Percentiles rank a stretch among this genome's conserved stretches.
These are phyloP conservation scores for Raffaelea arxii DNA, from an alignment of 2,329 filamentous ascomycete genomes.

Conservation along the genomic window DNA sequence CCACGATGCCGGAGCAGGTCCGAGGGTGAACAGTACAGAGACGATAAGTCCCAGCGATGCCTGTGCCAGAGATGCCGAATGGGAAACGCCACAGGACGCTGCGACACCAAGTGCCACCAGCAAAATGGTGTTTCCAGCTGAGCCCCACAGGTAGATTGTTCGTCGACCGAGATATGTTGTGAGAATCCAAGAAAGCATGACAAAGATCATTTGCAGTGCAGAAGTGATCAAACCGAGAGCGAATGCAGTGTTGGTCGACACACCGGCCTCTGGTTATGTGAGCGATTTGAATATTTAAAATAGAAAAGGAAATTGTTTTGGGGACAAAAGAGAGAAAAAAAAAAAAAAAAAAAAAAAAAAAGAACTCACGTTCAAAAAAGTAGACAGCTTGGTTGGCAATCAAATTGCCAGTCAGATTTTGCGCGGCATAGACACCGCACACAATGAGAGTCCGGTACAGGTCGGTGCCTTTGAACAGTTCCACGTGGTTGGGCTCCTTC, in stretches of 20 bases:
- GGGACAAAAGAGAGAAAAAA: constrained; percentile 1
- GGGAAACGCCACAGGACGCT: constrained; percentile 1
- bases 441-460: constrained; percentile 43
- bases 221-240: constrained; percentile 56
- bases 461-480: constrained; percentile 46
- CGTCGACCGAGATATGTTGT: constrained; percentile 29
- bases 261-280: constrained; percentile 58
- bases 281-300: too few relatives aligned
- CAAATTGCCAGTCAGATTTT: constrained; percentile 53
- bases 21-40: constrained; percentile 48
- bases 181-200: constrained; percentile 59
- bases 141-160: constrained; percentile 13
- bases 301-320: not conserved
- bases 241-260: constrained; percentile 44
- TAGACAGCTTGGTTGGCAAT: constrained; percentile 54
- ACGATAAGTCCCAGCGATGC: constrained; percentile 11
- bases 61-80: constrained; percentile 13
- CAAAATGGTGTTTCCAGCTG: constrained; percentile 9
- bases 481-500: constrained; percentile 36
- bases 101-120: constrained; percentile 4
- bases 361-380: constrained; percentile 43
- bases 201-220: constrained; percentile 49
- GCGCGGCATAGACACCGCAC: constrained; percentile 46
- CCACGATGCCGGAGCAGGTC: constrained; percentile 31
- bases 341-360: not conserved